phyloP scores from a whole-genome alignment of 1,284 basidiomycete species.

The Tausonia pullulans region DNA sequence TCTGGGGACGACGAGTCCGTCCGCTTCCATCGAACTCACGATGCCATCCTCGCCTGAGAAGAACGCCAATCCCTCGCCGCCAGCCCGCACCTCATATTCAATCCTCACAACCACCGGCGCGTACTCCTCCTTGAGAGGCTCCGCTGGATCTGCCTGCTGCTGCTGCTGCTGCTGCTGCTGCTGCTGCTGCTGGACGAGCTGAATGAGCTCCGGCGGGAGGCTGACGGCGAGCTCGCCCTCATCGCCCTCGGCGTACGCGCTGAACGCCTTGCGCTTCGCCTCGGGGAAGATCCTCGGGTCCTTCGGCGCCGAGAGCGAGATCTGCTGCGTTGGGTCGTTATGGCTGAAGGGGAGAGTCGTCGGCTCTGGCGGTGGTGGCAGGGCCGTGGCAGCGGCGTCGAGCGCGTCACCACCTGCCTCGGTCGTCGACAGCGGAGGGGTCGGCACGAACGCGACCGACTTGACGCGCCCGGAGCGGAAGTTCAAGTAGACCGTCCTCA shows the following conservation, averaged over 20 bases:
- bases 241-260: constrained; percentile 76
- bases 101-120: constrained; percentile 8
- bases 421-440: constrained; percentile 21
- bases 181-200: constrained; percentile 36
- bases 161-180: constrained; percentile 29
- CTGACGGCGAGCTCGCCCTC: constrained; percentile 90
- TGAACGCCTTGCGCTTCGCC: constrained; percentile 82
- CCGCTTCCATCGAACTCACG: not conserved
- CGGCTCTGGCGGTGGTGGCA: constrained; percentile 21
- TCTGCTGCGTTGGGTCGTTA: constrained; percentile 59
- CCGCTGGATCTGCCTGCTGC: constrained; percentile 20
- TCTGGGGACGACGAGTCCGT: not conserved
- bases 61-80: constrained; percentile 15
- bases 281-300: constrained; percentile 88
- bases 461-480: constrained; percentile 68
- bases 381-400: constrained; percentile 51
- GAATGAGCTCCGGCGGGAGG: constrained; percentile 70
- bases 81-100: constrained; percentile 12
- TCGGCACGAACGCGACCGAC: constrained; percentile 17
- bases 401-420: constrained; percentile 39
- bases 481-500: constrained; percentile 72
- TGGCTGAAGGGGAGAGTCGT: constrained; percentile 47
- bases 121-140: constrained; percentile 19
- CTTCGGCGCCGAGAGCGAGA: constrained; percentile 55
- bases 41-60: constrained; percentile 6